A percentile compares a stretch with the other conserved stretches of the same genome.
These are phyloP conservation scores for Litsea cubeba DNA, from an alignment of 164 flowering plant species.

Conservation along the genomic window DNA sequence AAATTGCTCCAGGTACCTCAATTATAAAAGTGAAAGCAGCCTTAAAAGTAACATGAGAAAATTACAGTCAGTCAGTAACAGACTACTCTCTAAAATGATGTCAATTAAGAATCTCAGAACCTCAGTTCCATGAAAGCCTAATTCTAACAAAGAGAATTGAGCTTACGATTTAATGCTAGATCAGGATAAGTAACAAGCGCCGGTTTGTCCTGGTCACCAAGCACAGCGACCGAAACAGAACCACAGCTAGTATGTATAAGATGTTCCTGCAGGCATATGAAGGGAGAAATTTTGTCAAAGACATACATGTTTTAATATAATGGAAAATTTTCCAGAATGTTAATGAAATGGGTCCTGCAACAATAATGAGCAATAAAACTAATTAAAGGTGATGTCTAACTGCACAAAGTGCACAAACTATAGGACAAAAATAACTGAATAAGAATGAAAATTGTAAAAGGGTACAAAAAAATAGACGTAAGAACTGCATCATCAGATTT, in stretches of 20 bases:
- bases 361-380: background rate
- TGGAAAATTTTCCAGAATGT: background rate
- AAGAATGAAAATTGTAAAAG: too few relatives aligned
- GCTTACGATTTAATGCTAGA: constrained; percentile 85
- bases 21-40: background rate
- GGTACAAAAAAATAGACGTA: too few relatives aligned
- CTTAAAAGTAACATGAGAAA: background rate
- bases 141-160: background rate
- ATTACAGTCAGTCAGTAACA: background rate
- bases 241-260: constrained; percentile 62
- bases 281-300: background rate
- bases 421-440: too few relatives aligned
- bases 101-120: too few relatives aligned
- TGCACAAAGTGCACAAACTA: too few relatives aligned
- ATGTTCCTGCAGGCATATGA: constrained; percentile 57
- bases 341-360: background rate
- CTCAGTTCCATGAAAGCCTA: background rate
- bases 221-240: constrained; percentile 69
- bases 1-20: background rate
- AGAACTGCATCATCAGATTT: too few relatives aligned
- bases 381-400: too few relatives aligned
- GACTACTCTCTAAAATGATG: too few relatives aligned
- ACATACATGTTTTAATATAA: background rate
- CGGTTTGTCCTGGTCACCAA: constrained; percentile 87
- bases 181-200: constrained; percentile 91